A percentile compares a stretch with the other conserved stretches of the same genome.
These are phyloP conservation scores for Diospyros lotus DNA, from an alignment of 148 eudicot genomes.

Conservation along the genomic window DNA sequence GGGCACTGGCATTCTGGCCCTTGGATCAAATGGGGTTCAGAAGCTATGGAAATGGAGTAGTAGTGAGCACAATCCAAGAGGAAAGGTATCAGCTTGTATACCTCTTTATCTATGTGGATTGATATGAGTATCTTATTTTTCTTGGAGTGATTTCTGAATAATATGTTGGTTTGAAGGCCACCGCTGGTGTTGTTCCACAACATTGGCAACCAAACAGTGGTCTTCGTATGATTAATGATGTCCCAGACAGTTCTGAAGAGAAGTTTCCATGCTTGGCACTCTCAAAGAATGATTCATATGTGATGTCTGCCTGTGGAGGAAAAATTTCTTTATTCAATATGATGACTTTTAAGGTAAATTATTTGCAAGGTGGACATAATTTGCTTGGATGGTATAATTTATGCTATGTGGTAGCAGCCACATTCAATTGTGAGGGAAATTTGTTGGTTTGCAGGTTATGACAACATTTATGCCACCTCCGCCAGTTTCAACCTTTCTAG, in stretches of 20 bases:
- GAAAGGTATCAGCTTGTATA: conserved; percentile 40
- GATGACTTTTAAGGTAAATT: conserved; percentile 80
- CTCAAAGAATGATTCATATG: neutral
- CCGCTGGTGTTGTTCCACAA: conserved; percentile 69
- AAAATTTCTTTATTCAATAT: conserved; percentile 77
- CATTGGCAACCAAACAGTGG: conserved; percentile 92
- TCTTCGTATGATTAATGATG: conserved; percentile 73
- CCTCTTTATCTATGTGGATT: neutral
- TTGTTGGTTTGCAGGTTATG: conserved; percentile 47
- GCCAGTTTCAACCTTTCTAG: conserved; percentile 73
- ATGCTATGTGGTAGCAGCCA: neutral
- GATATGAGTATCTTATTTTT: neutral
- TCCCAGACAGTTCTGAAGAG: conserved; percentile 24
- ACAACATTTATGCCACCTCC: conserved; percentile 85
- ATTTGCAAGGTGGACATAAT: neutral
- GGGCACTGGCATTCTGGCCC: conserved; percentile 66
- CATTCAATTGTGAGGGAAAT: conserved; percentile 5
- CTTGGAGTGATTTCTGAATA: neutral
- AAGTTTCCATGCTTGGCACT: neutral
- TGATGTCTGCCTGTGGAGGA: conserved; percentile 56
- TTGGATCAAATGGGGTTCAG: conserved; percentile 58
- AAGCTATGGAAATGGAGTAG: conserved; percentile 74
- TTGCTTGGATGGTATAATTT: neutral
- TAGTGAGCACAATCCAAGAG: conserved; percentile 62
- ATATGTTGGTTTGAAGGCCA: conserved; percentile 46